Percentiles rank a stretch among this genome's conserved stretches.
phyloP scores from a whole-genome alignment of 495 filamentous ascomycete species.

The Neurospora intermedia region DNA sequence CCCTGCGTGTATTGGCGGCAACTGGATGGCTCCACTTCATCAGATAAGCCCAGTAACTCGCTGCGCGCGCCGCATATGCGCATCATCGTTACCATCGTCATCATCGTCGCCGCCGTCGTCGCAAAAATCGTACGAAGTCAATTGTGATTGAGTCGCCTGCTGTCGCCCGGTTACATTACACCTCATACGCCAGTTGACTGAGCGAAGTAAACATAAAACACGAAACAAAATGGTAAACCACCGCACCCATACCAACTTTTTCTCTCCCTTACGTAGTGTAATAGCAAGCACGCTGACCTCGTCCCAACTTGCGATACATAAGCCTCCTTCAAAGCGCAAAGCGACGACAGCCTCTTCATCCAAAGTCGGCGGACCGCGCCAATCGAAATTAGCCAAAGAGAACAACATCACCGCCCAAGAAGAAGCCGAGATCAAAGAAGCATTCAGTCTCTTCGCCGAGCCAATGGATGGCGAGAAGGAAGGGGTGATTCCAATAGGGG shows the following conservation, averaged over 20 bases:
- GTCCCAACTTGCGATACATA: background rate
- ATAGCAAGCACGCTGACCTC: background rate
- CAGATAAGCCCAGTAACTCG: background rate
- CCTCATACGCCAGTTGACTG: background rate
- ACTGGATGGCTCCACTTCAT: background rate
- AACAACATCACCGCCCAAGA: constrained; percentile 72
- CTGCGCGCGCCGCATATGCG: background rate
- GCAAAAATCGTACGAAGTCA: background rate
- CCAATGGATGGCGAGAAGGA: constrained; percentile 57
- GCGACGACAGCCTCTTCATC: constrained; percentile 10
- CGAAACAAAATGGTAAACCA: background rate
- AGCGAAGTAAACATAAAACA: background rate
- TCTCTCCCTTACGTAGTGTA: background rate
- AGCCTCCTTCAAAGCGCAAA: constrained; percentile 35
- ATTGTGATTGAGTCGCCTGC: background rate
- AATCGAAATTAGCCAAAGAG: constrained; percentile 80
- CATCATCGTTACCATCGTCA: background rate
- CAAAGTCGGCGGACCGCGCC: constrained; percentile 24
- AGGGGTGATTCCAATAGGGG: constrained; percentile 61
- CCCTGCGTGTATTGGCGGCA: background rate
- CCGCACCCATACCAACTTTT: background rate
- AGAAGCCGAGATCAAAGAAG: constrained; percentile 83
- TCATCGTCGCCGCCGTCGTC: background rate
- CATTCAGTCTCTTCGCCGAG: constrained; percentile 72
- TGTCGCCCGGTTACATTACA: background rate